A percentile compares a stretch with the other conserved stretches of the same genome.
Conservation (phyloP, 2,329 filamentous ascomycete genomes). For the Cladosporium sp. region DNA sequence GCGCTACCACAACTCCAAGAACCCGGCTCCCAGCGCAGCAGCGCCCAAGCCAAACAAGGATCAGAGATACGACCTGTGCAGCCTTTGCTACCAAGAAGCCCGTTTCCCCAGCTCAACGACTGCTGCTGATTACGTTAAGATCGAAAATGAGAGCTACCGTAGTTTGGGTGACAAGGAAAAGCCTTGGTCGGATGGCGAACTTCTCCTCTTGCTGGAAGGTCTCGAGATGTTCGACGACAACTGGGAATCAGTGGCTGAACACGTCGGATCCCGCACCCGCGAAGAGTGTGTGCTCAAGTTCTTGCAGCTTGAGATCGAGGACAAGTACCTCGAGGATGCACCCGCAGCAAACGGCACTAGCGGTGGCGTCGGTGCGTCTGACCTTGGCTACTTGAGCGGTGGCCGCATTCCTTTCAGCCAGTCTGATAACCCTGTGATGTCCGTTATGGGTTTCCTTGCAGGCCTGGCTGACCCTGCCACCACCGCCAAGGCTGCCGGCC, state of each 20-base stretch:
- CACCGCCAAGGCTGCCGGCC: constrained; percentile 85
- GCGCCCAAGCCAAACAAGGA: constrained; percentile 57
- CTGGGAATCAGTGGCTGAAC: constrained; percentile 89
- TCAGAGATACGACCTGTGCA: constrained; percentile 83
- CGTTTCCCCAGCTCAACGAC: constrained; percentile 79
- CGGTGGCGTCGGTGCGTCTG: constrained; percentile 32
- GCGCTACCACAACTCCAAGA: constrained; percentile 70
- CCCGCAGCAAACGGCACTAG: constrained; percentile 59
- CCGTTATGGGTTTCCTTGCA: constrained; percentile 90
- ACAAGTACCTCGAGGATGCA: constrained; percentile 79
- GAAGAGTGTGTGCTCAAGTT: constrained; percentile 98
- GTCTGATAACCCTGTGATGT: constrained; percentile 94
- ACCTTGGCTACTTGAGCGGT: constrained; percentile 66
- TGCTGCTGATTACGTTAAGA: constrained; percentile 79
- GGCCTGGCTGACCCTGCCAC: constrained; percentile 87
- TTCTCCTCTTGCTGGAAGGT: constrained; percentile 84
- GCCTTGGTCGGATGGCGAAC: constrained; percentile 88
- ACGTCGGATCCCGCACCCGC: constrained; percentile 85
- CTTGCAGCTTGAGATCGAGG: constrained; percentile 89
- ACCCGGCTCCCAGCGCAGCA: constrained; percentile 48
- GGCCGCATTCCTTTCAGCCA: constrained; percentile 88
- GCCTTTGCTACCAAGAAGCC: constrained; percentile 83
- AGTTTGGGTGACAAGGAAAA: constrained; percentile 79
- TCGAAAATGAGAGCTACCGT: constrained; percentile 84
- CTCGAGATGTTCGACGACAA: constrained; percentile 93